A percentile compares a stretch with the other conserved stretches of the same genome.
Conservation (phyloP, 2,329 filamentous ascomycete genomes). For the Pseudopithomyces chartarum region DNA sequence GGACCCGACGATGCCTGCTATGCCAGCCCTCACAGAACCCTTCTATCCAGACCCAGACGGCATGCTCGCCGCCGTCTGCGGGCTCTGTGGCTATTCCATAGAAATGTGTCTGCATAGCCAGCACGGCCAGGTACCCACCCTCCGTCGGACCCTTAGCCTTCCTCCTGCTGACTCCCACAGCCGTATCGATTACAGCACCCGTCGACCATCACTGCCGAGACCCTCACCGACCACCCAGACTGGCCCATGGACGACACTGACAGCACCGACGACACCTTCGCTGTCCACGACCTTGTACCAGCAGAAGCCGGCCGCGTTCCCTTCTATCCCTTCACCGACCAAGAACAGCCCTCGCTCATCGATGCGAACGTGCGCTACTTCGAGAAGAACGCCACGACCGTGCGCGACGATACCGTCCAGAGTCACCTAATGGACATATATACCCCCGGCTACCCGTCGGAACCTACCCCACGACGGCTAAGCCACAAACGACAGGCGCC, state of each 20-base stretch:
- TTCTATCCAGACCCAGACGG: conserved; percentile 33
- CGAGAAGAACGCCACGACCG: conserved; percentile 32
- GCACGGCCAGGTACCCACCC: conserved; percentile 14
- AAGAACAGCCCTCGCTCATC: conserved; percentile 11
- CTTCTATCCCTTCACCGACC: conserved; percentile 8
- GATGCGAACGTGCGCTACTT: conserved; percentile 19
- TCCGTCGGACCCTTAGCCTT: background rate
- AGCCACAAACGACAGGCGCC: conserved; percentile 30
- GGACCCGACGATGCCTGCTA: conserved; percentile 24
- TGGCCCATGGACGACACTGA: conserved; percentile 14
- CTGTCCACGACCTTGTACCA: conserved; percentile 11
- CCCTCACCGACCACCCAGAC: conserved; percentile 19
- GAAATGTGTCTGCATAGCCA: conserved; percentile 25
- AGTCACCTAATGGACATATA: conserved; percentile 36
- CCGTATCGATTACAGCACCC: conserved; percentile 12
- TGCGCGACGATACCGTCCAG: conserved; percentile 32
- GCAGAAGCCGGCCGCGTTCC: conserved; percentile 12
- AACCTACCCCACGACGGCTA: conserved; percentile 9
- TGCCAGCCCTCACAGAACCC: conserved; percentile 25
- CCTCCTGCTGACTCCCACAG: conserved; percentile 17
- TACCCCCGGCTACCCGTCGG: conserved; percentile 33
- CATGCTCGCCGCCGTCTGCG: conserved; percentile 30
- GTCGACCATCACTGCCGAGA: conserved; percentile 15
- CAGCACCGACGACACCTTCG: conserved; percentile 5
- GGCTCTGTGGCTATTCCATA: conserved; percentile 26